Percentiles rank a stretch among this genome's conserved stretches.
Conservation (phyloP, 768 basidiomycete genomes). For the Naganishia randhawae region DNA sequence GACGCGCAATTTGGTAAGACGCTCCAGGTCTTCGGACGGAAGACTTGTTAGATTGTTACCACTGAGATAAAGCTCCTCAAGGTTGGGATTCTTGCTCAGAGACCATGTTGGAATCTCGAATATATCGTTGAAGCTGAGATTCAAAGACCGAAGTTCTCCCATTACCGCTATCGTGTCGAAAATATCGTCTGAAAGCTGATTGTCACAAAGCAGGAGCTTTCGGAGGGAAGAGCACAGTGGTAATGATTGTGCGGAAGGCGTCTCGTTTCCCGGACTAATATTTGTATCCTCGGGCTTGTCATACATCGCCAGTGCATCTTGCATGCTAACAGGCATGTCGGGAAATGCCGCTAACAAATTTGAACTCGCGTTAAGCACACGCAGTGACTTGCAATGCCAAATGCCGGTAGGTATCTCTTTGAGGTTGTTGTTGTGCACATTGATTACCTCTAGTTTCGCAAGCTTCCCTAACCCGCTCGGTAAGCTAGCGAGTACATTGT, state of each 20-base stretch:
- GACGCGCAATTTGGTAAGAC: conserved; percentile 64
- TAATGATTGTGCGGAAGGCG: conserved; percentile 41
- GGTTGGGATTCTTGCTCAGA: conserved; percentile 62
- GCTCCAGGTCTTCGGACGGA: conserved; percentile 80
- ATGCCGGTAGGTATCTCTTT: conserved; percentile 67
- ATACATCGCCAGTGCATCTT: conserved; percentile 23
- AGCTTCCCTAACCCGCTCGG: conserved; percentile 73
- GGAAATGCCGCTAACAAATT: conserved; percentile 75
- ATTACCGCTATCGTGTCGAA: conserved; percentile 71
- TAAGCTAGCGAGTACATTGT: conserved; percentile 75
- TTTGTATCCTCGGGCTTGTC: not conserved
- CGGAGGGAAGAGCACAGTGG: conserved; percentile 70
- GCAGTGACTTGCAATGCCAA: conserved; percentile 77
- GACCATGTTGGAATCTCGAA: conserved; percentile 77
- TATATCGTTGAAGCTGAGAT: conserved; percentile 91
- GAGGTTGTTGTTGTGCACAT: conserved; percentile 88
- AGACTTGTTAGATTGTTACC: conserved; percentile 90
- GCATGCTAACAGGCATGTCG: conserved; percentile 57
- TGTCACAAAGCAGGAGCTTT: conserved; percentile 83
- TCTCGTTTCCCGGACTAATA: not conserved
- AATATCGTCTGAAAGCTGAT: conserved; percentile 73
- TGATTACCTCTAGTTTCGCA: conserved; percentile 68
- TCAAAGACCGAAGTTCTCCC: conserved; percentile 73
- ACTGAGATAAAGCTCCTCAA: conserved; percentile 86
- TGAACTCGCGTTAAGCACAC: conserved; percentile 76